A percentile compares a stretch with the other conserved stretches of the same genome.
Evolutionary conservation across 1,284 basidiomycete genomes (phyloP).

Genomic region (Apiotrichum laibachii): DNA sequence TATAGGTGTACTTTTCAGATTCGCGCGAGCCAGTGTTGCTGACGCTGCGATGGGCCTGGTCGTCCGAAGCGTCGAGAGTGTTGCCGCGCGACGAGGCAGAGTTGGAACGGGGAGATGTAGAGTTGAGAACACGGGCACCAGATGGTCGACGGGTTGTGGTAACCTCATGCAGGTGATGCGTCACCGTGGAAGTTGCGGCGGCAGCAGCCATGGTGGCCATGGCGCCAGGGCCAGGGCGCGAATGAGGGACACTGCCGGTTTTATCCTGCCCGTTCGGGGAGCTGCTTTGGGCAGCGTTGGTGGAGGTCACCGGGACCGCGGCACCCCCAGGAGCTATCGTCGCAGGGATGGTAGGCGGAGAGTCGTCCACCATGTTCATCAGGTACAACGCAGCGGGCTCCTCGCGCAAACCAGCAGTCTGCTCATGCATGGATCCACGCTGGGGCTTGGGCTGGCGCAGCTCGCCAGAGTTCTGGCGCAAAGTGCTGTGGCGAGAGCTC

Average conservation of each 20-base stretch:
- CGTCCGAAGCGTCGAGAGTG: neutral
- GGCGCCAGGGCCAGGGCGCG: neutral
- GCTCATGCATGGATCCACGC: constrained; percentile 16
- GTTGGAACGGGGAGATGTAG: constrained; percentile 8
- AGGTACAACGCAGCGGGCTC: constrained; percentile 47
- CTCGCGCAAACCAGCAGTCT: constrained; percentile 25
- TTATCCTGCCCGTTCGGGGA: constrained; percentile 1
- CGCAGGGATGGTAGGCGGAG: neutral
- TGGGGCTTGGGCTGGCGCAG: constrained; percentile 11
- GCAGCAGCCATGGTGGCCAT: neutral
- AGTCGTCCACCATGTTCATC: constrained; percentile 49
- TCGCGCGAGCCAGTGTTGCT: neutral
- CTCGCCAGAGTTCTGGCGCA: constrained; percentile 7
- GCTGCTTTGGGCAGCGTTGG: neutral
- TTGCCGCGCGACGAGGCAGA: neutral
- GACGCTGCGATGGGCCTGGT: neutral
- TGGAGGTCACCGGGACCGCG: neutral
- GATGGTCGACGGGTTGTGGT: constrained; percentile 7
- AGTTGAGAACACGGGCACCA: constrained; percentile 8
- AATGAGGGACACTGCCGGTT: neutral
- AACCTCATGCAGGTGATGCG: neutral
- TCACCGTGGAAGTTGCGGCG: neutral
- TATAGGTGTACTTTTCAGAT: neutral
- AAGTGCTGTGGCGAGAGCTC: neutral
- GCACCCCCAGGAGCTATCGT: neutral